A percentile compares a stretch with the other conserved stretches of the same genome.
Evolutionary conservation across 352 stramenopile species (phyloP).

Genomic region (Pythium guiyangense): DNA sequence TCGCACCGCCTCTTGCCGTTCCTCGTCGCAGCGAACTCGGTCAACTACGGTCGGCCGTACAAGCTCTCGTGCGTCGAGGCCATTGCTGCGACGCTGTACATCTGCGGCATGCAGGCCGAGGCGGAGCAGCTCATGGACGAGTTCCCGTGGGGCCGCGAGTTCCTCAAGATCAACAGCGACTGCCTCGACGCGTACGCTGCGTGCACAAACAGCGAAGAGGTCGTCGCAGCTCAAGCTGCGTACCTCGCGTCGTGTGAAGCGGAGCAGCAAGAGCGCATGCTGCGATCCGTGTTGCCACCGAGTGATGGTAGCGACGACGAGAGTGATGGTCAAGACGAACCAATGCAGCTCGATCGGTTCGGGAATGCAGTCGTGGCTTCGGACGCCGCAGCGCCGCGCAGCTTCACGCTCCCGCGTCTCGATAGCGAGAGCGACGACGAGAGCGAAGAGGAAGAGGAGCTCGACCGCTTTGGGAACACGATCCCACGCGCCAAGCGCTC

Average conservation of each 20-base stretch:
- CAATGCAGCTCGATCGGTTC: slow-evolving; percentile 16
- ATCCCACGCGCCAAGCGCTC: not conserved
- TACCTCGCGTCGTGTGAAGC: slow-evolving; percentile 64
- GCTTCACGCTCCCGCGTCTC: slow-evolving; percentile 25
- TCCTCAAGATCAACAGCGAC: slow-evolving; percentile 94
- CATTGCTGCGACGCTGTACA: slow-evolving; percentile 96
- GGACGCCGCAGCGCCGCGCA: not conserved
- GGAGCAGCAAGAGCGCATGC: slow-evolving; percentile 47
- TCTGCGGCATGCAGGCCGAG: slow-evolving; percentile 91
- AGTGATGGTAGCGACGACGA: slow-evolving; percentile 39
- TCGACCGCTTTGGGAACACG: slow-evolving; percentile 9
- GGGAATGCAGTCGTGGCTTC: not conserved
- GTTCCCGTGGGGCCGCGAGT: slow-evolving; percentile 93
- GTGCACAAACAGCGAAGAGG: slow-evolving; percentile 63
- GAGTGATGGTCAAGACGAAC: slow-evolving; percentile 6
- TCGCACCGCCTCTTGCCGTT: slow-evolving; percentile 96
- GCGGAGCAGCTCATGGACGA: slow-evolving; percentile 89
- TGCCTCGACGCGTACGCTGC: slow-evolving; percentile 82
- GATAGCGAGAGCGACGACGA: slow-evolving; percentile 22
- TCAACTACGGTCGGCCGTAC: slow-evolving; percentile 97
- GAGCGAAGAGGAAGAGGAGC: slow-evolving; percentile 19
- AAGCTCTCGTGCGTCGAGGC: slow-evolving; percentile 97
- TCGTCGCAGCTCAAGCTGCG: slow-evolving; percentile 69
- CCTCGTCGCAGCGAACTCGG: slow-evolving; percentile 96
- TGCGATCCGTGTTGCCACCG: slow-evolving; percentile 54